Percentiles rank a stretch among this genome's conserved stretches.
These are phyloP conservation scores for Eucommia ulmoides DNA, from an alignment of 257 asterid genomes.

Conservation along the genomic window DNA sequence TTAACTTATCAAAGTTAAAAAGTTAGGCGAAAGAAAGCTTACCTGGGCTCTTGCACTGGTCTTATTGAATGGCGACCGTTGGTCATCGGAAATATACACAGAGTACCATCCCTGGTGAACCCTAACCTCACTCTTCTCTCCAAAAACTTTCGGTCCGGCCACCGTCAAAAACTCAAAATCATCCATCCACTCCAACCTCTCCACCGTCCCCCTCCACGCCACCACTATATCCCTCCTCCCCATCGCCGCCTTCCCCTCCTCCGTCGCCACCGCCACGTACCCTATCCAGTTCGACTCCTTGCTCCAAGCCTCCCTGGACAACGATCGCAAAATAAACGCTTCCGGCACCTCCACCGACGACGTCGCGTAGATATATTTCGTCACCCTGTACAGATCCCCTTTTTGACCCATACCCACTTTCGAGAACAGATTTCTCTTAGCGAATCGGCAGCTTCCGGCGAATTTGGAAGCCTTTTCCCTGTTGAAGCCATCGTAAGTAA, in stretches of 20 bases:
- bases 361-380: conserved; percentile 44
- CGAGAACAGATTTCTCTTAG: conserved; percentile 18
- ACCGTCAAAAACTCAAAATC: conserved; percentile 37
- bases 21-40: too few species aligned
- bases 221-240: conserved; percentile 59
- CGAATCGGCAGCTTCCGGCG: conserved; percentile 19
- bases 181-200: conserved; percentile 29
- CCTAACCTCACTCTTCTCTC: conserved; percentile 3
- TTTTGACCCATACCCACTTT: conserved; percentile 25
- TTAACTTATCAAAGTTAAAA: too few species aligned
- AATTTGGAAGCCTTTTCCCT: conserved; percentile 18
- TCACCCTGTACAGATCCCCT: conserved; percentile 23
- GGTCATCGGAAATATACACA: conserved; percentile 18
- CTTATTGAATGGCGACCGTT: conserved; percentile 10
- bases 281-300: conserved; percentile 44
- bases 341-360: conserved; percentile 27
- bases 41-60: conserved; percentile 38
- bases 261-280: conserved; percentile 50
- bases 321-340: conserved; percentile 24
- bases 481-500: conserved; percentile 43
- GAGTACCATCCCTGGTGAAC: conserved; percentile 27
- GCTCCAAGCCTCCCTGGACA: conserved; percentile 14
- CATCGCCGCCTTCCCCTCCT: conserved; percentile 37
- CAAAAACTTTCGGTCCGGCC: conserved; percentile 21
- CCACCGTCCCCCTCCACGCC: conserved; percentile 54